Conservation (phyloP, 1,284 basidiomycete species). For the Fomitopsis palustris region DNA sequence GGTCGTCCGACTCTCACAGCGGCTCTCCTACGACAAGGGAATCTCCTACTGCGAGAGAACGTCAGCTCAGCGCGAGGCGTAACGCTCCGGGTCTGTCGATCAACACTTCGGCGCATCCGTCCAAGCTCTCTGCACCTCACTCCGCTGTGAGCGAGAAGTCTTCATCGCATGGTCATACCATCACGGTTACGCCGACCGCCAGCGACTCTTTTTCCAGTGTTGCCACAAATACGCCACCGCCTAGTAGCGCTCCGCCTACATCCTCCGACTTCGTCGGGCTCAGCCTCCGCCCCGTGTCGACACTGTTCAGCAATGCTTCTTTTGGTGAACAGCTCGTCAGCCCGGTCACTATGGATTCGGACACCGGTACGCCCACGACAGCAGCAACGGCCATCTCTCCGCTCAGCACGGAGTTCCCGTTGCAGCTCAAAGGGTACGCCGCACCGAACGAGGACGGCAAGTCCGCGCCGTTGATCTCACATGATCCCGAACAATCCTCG, state of each 20-base stretch:
- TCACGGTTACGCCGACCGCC: slow-evolving; percentile 20
- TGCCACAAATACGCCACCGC: slow-evolving; percentile 17
- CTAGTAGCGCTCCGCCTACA: slow-evolving; percentile 63
- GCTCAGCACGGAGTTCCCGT: slow-evolving; percentile 42
- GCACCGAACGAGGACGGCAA: slow-evolving; percentile 32
- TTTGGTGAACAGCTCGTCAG: slow-evolving; percentile 60
- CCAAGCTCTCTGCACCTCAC: slow-evolving; percentile 15
- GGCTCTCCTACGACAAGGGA: slow-evolving; percentile 7
- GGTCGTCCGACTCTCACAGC: slow-evolving; percentile 18
- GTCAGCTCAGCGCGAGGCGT: slow-evolving; percentile 23
- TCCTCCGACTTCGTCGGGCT: slow-evolving; percentile 61
- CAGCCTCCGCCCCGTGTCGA: slow-evolving; percentile 72
- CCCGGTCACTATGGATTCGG: slow-evolving; percentile 33
- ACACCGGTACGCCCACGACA: slow-evolving; percentile 45
- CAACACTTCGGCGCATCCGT: slow-evolving; percentile 16
- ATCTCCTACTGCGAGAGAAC: slow-evolving; percentile 12
- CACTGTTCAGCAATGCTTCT: slow-evolving; percentile 64
- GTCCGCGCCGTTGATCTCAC: slow-evolving; percentile 24
- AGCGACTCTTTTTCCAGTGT: slow-evolving; percentile 8
- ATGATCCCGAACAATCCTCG: slow-evolving; percentile 40
- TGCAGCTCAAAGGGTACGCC: slow-evolving; percentile 18
- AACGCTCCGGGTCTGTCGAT: slow-evolving; percentile 29
- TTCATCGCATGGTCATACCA: slow-evolving; percentile 13
- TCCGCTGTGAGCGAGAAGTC: slow-evolving; percentile 16
- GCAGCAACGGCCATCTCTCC: slow-evolving; percentile 41